phyloP scores from a whole-genome alignment of 441 rosid genomes.

The Pelargonium cotyledonis region DNA sequence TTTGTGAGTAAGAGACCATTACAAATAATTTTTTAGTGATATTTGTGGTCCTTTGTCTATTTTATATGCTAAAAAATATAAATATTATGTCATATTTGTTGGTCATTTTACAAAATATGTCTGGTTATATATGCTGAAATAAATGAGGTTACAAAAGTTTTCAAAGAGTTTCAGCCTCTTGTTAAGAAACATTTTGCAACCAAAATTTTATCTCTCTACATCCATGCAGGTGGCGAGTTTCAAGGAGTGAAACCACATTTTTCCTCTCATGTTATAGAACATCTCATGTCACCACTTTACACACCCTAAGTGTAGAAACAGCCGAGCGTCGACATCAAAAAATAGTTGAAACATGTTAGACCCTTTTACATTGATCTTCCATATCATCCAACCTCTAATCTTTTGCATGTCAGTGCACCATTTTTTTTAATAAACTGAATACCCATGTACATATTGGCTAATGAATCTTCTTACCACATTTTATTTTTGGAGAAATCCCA shows the following conservation, averaged over 20 bases:
- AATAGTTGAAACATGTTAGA: not conserved
- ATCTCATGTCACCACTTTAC: slow-evolving; percentile 1
- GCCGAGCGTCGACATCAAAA: slow-evolving; percentile 3
- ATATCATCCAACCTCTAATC: not conserved
- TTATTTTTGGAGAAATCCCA: not conserved
- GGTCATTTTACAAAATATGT: not conserved
- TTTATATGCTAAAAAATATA: too few species aligned
- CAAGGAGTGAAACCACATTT: not conserved
- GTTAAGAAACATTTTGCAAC: not conserved
- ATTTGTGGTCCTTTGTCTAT: too few species aligned
- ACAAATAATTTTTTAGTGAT: too few species aligned
- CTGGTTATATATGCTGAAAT: not conserved
- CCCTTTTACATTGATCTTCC: not conserved
- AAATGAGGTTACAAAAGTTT: not conserved
- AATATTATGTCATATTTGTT: not conserved
- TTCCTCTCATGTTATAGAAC: not conserved
- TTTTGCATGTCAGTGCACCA: not conserved
- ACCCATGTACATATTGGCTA: not conserved
- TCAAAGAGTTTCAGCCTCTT: not conserved
- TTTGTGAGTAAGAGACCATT: too few species aligned
- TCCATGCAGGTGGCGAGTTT: not conserved
- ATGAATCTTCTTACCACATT: not conserved
- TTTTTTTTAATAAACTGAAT: not conserved
- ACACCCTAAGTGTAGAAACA: slow-evolving; percentile 9
- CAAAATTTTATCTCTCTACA: not conserved